Base-by-base conservation (phyloP, 768 basidiomycete species). In the Suillus tomentosus region DNA sequence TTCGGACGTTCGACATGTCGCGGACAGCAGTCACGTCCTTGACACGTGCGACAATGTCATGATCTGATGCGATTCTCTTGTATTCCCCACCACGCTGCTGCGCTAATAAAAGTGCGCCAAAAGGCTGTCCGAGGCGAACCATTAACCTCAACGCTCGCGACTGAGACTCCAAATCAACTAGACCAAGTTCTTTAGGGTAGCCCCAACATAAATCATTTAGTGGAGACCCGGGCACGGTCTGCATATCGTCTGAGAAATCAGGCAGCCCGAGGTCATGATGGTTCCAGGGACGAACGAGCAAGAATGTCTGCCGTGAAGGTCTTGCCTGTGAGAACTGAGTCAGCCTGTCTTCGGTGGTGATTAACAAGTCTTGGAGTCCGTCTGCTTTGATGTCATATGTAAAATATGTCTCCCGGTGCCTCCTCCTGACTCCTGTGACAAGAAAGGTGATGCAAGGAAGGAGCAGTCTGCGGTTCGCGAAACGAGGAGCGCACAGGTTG, bases 41-140 rank as follows among this genome's bases (percentile, higher is more conserved):
- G 27, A 24, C 45, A 5, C 34, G 48, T 37, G 60, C 31, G 17
- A 50, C 36, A 3, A 61, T 61, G n/a, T 19, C 11, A 22, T 27
- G 51, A 9, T 31, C 15, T 5, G 62, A 60, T 24, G 63, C 63
- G 31, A 60, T 40, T 48, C 63, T 47, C 36, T 60, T 64, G 39
- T 64, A 64, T 17, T 64, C 63, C 8, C 22, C 57, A 8, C 59
- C 31, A 0, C 55, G 58, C n/a, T 34, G 56, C 37, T 51, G 55
- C 24, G 24, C 40, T 34, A 60, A 64, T 13, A 42, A 64, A 37
- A 64, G 43, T 5, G 63, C 63, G 8, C 45, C 22, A 37, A 64
- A 64, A 8, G 55, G 55, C 37, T 61, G 58, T 48, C 48, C 47
- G 24, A 60, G 63, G 19, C 42, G 40, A 36, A 27, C 50, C 10